phyloP scores from a whole-genome alignment of 345 rosid genomes.

The Melastoma malabathricum region DNA sequence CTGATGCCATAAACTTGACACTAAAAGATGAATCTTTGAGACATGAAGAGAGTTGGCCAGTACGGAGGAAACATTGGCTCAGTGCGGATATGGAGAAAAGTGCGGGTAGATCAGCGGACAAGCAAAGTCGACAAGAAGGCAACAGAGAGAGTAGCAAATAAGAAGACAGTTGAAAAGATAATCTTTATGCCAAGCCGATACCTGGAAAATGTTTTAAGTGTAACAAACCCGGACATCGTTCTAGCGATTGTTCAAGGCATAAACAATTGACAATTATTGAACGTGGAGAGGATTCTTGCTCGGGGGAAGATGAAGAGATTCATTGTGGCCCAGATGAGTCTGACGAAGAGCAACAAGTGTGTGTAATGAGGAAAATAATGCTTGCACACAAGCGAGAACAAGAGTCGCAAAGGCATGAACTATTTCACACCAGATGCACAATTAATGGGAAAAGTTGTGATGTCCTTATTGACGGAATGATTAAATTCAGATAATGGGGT shows the following conservation, averaged over 20 bases:
- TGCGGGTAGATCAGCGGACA: too few species aligned
- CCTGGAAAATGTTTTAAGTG: background rate
- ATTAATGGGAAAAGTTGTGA: background rate
- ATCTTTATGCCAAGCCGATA: background rate
- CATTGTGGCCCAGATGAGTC: background rate
- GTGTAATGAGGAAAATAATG: fast-evolving
- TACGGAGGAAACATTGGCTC: too few species aligned
- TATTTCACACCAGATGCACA: background rate
- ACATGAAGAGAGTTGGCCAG: too few species aligned
- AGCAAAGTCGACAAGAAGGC: background rate
- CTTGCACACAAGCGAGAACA: fast-evolving
- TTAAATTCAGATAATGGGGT: too few species aligned
- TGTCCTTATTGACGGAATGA: background rate
- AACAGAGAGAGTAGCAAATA: fast-evolving
- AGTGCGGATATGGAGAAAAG: too few species aligned
- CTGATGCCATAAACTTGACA: background rate
- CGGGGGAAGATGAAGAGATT: background rate
- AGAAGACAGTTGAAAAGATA: fast-evolving
- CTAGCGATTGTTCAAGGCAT: background rate
- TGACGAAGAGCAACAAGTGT: background rate
- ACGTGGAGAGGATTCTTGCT: background rate
- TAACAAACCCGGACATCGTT: background rate
- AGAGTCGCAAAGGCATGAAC: background rate
- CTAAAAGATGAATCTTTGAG: background rate
- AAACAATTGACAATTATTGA: background rate